Conservation (phyloP, 1,284 basidiomycete genomes). For the Anthracocystis setariae region DNA sequence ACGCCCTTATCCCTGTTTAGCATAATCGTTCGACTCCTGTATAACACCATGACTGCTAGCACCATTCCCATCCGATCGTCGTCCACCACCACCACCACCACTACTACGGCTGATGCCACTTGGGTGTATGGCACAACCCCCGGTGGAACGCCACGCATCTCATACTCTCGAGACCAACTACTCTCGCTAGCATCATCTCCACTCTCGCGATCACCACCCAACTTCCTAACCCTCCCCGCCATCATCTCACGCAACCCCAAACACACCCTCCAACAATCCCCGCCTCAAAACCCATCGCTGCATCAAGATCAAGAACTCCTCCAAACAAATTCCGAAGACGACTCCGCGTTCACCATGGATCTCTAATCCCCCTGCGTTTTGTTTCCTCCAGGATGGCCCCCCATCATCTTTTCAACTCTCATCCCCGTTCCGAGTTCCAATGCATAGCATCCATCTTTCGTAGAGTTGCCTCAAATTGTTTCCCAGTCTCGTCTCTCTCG, state of each 20-base stretch:
- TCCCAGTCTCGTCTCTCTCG: no score
- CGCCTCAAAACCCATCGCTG: not conserved
- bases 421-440: no score
- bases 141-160: conserved; percentile 50
- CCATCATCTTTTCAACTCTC: no score
- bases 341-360: conserved; percentile 13
- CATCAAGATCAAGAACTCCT: no score
- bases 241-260: not conserved
- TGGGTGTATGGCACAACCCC: conserved; percentile 53
- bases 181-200: conserved; percentile 48
- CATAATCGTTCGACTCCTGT: no score
- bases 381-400: no score
- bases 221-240: conserved; percentile 5
- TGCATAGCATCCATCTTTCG: no score
- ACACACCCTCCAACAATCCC: not conserved
- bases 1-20: no score
- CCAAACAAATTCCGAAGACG: conserved; percentile 1
- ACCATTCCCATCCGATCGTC: no score
- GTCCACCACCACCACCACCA: no score
- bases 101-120: no score
- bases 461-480: no score
- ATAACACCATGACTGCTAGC: not conserved
- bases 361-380: conserved; percentile 6
- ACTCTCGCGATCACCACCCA: conserved; percentile 37
- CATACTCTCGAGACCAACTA: conserved; percentile 56